Evolutionary conservation across 208 protist species (phyloP).

Genomic region (Acanthamoeba healyi): DNA sequence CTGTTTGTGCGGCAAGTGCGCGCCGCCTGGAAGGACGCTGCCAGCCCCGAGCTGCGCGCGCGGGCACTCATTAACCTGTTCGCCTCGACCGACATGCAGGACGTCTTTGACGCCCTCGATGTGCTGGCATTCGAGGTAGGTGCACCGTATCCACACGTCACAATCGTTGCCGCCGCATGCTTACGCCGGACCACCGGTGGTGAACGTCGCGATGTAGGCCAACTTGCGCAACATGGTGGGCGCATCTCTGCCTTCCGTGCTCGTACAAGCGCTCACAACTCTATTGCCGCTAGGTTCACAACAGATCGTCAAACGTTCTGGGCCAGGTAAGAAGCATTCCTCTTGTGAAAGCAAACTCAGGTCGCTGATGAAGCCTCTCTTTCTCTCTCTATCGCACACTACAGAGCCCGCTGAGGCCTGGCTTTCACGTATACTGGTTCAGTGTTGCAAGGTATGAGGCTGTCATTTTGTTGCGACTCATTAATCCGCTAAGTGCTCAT

Average conservation of each 20-base stretch:
- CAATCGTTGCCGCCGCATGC: background rate
- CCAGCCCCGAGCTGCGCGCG: background rate
- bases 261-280: background rate
- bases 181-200: background rate
- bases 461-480: background rate
- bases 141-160: background rate
- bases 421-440: background rate
- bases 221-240: slow-evolving; percentile 13
- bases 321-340: background rate
- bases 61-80: background rate
- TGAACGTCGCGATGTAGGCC: background rate
- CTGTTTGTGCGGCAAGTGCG: slow-evolving; percentile 17
- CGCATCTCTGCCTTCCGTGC: background rate
- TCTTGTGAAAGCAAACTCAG: background rate
- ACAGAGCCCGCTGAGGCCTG: slow-evolving; percentile 20
- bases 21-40: background rate
- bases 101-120: slow-evolving; percentile 39
- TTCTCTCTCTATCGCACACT: background rate
- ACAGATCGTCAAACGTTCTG: background rate
- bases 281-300: background rate
- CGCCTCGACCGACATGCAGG: background rate
- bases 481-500: background rate
- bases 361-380: background rate
- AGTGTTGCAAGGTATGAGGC: slow-evolving; percentile 7
- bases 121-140: slow-evolving; percentile 27